Conservation (phyloP, 108 stramenopile genomes). For the Skeletonema menzelii region DNA sequence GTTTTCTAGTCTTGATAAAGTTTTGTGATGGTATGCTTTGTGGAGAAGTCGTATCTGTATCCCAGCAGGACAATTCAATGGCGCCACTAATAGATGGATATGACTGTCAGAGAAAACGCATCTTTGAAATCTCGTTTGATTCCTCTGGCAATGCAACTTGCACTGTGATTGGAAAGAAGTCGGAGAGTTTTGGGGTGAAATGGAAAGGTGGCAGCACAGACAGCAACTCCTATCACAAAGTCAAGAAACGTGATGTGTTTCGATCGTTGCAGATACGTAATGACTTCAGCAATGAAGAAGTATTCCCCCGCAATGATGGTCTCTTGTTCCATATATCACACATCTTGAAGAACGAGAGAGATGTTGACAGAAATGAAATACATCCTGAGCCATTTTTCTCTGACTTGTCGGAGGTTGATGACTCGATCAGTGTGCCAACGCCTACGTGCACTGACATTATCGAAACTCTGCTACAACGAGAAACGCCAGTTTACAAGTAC, state of each 20-base stretch:
- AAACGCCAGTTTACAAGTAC: background rate
- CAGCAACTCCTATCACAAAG: background rate
- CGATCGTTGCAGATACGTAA: background rate
- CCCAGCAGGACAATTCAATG: background rate
- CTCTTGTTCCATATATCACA: background rate
- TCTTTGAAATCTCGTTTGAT: background rate
- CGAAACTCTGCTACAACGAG: background rate
- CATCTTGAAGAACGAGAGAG: background rate
- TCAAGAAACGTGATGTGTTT: background rate
- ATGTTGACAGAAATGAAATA: background rate
- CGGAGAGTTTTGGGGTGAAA: background rate
- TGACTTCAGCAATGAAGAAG: background rate
- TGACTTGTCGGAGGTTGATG: background rate
- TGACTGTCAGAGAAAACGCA: background rate
- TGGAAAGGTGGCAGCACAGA: background rate
- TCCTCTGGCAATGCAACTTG: background rate
- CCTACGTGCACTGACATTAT: background rate
- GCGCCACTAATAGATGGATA: background rate
- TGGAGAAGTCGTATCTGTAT: background rate
- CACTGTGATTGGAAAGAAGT: background rate
- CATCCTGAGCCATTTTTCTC: background rate
- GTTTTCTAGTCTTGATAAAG: background rate
- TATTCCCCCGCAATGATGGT: background rate
- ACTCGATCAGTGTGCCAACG: background rate
- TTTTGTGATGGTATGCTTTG: background rate